Evolutionary conservation across 2,329 filamentous ascomycete genomes (phyloP).

Genomic region (Coniochaeta pulveracea): DNA sequence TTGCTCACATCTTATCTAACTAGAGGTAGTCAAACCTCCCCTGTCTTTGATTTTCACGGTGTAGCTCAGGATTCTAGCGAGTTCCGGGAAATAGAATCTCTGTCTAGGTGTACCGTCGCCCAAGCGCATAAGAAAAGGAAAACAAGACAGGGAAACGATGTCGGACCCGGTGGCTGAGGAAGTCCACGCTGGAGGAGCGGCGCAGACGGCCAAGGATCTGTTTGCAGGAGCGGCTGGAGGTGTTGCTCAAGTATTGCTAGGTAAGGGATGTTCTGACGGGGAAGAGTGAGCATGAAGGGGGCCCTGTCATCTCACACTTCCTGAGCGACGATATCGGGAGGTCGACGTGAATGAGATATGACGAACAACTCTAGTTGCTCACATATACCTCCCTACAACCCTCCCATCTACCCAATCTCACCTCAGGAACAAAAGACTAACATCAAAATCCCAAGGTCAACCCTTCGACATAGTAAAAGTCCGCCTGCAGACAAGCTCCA

Average conservation of each 20-base stretch:
- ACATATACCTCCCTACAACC: background rate
- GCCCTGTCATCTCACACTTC: background rate
- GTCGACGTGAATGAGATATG: too few species aligned
- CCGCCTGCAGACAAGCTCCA: slow-evolving; percentile 77
- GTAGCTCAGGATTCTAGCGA: too few species aligned
- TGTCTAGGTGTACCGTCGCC: too few species aligned
- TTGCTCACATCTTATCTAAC: too few species aligned
- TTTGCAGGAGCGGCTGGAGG: slow-evolving; percentile 85
- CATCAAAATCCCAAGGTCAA: slow-evolving; percentile 35
- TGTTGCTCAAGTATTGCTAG: slow-evolving; percentile 85
- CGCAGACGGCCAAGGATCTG: slow-evolving; percentile 75
- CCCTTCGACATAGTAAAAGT: slow-evolving; percentile 94
- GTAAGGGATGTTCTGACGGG: slow-evolving; percentile 38
- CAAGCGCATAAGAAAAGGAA: background rate
- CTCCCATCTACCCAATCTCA: background rate
- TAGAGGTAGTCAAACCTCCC: too few species aligned
- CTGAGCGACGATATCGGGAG: too few species aligned
- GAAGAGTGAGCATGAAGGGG: background rate
- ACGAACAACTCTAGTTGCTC: too few species aligned
- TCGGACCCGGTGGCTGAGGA: slow-evolving; percentile 25
- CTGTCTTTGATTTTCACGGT: too few species aligned
- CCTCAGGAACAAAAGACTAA: too few species aligned
- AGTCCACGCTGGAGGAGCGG: slow-evolving; percentile 18
- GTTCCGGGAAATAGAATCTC: too few species aligned
- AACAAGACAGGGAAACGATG: slow-evolving; percentile 13